Percentiles rank a stretch among this genome's conserved stretches.
These are phyloP conservation scores for Alternaria metachromatica DNA, from an alignment of 2,329 filamentous ascomycete genomes.

Conservation along the genomic window DNA sequence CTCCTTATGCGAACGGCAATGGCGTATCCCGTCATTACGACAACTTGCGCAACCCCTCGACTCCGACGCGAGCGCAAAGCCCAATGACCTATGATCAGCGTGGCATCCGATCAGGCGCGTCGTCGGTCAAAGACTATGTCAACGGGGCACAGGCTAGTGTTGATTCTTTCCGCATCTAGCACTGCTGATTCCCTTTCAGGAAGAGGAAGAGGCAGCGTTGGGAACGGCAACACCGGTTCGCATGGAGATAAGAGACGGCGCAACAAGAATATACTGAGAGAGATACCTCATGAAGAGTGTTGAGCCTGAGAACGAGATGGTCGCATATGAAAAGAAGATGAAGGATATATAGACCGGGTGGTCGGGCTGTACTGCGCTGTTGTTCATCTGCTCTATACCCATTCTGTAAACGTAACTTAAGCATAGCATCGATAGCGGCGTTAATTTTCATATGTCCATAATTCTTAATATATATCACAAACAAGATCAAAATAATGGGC, in stretches of 20 bases:
- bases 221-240: neutral
- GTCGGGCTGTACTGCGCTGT: constrained; percentile 11
- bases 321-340: neutral
- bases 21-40: constrained; percentile 13
- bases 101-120: constrained; percentile 12
- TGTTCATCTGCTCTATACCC: constrained; percentile 26
- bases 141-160: constrained; percentile 13
- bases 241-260: neutral
- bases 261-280: neutral
- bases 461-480: neutral
- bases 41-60: constrained; percentile 13
- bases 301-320: neutral
- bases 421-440: neutral
- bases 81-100: constrained; percentile 17
- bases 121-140: constrained; percentile 15
- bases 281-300: neutral
- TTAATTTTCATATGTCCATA: neutral
- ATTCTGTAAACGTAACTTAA: constrained; percentile 8
- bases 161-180: constrained; percentile 25
- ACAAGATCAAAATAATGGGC: neutral
- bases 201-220: neutral
- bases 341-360: constrained; percentile 1
- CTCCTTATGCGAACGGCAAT: constrained; percentile 3
- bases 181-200: neutral
- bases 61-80: constrained; percentile 3